Evolutionary conservation across 2,329 filamentous ascomycete genomes (phyloP).

Genomic region (Epichloe glyceriae): DNA sequence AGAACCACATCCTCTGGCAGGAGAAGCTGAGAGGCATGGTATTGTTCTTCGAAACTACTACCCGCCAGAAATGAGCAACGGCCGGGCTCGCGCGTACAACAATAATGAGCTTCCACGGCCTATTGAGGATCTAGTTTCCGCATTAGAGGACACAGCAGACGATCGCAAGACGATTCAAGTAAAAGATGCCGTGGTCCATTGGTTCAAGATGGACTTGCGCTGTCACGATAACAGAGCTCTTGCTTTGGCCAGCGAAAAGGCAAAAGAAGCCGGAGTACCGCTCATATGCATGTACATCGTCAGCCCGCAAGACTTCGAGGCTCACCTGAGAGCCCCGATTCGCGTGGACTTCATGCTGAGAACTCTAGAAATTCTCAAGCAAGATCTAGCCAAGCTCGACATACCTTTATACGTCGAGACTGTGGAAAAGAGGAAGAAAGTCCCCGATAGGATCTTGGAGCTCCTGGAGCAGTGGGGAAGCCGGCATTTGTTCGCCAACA

Average conservation of each 20-base stretch:
- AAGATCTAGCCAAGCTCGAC: conserved; percentile 54
- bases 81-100: conserved; percentile 62
- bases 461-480: conserved; percentile 60
- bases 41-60: conserved; percentile 67
- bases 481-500: conserved; percentile 66
- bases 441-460: conserved; percentile 49
- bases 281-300: conserved; percentile 67
- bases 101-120: conserved; percentile 57
- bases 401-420: conserved; percentile 71
- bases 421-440: conserved; percentile 48
- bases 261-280: conserved; percentile 54
- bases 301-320: conserved; percentile 73
- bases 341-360: conserved; percentile 74
- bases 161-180: conserved; percentile 37
- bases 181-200: conserved; percentile 62
- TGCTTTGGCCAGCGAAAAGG: conserved; percentile 49
- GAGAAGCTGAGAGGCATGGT: conserved; percentile 38
- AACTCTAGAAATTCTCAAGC: conserved; percentile 50
- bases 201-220: conserved; percentile 80
- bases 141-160: conserved; percentile 46
- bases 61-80: conserved; percentile 74
- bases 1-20: conserved; percentile 33
- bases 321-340: conserved; percentile 59
- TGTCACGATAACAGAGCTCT: conserved; percentile 61
- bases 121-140: conserved; percentile 51